These are phyloP conservation scores for Turritis glabra DNA, from an alignment of 345 rosid genomes.

Conservation along the genomic window DNA sequence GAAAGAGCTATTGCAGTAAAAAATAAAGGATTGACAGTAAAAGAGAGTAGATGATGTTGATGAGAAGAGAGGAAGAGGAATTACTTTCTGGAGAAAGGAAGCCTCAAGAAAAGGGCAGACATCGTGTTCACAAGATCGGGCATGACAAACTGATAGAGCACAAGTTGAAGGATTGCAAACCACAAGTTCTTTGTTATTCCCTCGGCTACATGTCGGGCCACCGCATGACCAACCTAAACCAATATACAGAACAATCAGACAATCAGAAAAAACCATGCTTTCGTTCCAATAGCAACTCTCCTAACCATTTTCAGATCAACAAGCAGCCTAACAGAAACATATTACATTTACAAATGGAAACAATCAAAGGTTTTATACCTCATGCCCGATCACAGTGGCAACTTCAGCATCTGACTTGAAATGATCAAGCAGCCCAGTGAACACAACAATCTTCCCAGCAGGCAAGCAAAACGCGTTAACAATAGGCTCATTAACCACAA, in stretches of 20 bases:
- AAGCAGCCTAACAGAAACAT: not conserved
- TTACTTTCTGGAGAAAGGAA: conserved; percentile 90
- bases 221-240: conserved; percentile 83
- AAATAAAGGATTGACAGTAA: not conserved
- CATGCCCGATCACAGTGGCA: conserved; percentile 88
- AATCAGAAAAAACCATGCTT: not conserved
- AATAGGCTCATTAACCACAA: conserved; percentile 77
- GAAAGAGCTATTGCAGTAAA: not conserved
- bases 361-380: conserved; percentile 49
- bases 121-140: conserved; percentile 79
- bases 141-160: conserved; percentile 70
- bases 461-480: conserved; percentile 88
- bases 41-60: not conserved
- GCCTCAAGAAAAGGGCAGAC: conserved; percentile 77
- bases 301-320: not conserved
- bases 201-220: conserved; percentile 86
- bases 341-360: not conserved
- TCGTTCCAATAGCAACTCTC: not conserved
- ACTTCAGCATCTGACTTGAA: conserved; percentile 81
- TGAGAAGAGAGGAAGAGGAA: not conserved
- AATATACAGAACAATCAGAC: conserved; percentile 13
- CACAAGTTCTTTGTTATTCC: conserved; percentile 71
- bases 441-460: conserved; percentile 90
- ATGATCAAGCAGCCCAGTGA: conserved; percentile 76
- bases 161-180: conserved; percentile 69